These are phyloP conservation scores for Phialophora tarda DNA, from an alignment of 2,329 filamentous ascomycete species.

Conservation along the genomic window DNA sequence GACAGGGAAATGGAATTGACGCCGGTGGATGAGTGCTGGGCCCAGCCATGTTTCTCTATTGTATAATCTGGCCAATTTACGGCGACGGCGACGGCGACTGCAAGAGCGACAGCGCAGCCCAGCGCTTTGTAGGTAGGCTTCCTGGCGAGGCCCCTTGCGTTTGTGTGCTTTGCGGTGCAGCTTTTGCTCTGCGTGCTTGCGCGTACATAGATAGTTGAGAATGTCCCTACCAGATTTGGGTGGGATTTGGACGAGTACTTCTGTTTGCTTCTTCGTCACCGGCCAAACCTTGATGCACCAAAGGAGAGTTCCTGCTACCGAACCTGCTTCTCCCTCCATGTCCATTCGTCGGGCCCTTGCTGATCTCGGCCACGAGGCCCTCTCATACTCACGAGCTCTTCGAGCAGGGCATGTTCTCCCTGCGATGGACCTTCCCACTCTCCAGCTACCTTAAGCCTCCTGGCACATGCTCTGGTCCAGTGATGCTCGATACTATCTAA, in stretches of 20 bases:
- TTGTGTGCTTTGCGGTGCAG: background rate
- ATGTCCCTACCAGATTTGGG: background rate
- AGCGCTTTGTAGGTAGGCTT: background rate
- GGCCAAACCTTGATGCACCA: background rate
- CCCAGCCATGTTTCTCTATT: slow-evolving; percentile 8
- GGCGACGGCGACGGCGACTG: background rate
- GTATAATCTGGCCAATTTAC: slow-evolving; percentile 3
- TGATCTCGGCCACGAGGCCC: background rate
- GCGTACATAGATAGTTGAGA: slow-evolving; percentile 2
- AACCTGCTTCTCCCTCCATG: background rate
- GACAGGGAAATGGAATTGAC: slow-evolving; percentile 3
- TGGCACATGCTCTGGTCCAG: background rate
- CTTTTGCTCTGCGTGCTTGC: slow-evolving; percentile 3
- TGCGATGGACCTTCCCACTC: background rate
- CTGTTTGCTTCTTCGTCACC: background rate
- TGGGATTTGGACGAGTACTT: background rate
- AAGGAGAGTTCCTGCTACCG: background rate
- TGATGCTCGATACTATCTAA: background rate
- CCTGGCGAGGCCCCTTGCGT: slow-evolving; percentile 7
- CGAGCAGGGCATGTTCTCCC: background rate
- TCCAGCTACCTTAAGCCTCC: background rate
- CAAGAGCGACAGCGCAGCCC: background rate
- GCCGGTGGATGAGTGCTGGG: background rate
- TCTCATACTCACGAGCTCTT: background rate
- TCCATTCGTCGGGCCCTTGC: background rate